Evolutionary conservation across 2,329 filamentous ascomycete species (phyloP).

Genomic region (Xenosphaeropsis pyriputrescens): DNA sequence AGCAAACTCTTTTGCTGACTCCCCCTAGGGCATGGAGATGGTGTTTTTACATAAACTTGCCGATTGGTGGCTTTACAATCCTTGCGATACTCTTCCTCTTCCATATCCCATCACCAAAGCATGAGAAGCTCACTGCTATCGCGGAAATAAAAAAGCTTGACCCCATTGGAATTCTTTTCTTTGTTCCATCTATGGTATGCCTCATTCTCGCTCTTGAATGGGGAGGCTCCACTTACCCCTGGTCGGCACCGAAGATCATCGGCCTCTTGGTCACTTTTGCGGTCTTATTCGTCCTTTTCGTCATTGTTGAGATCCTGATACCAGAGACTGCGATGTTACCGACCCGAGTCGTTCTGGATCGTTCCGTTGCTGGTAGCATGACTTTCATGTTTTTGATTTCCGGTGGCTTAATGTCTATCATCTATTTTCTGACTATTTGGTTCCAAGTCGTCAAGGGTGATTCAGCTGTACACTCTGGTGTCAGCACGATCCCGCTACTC

Average conservation of each 20-base stretch:
- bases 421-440: conserved; percentile 25
- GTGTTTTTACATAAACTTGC: conserved; percentile 25
- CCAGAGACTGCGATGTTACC: conserved; percentile 22
- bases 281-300: too few species aligned
- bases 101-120: conserved; percentile 20
- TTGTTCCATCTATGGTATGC: conserved; percentile 13
- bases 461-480: conserved; percentile 24
- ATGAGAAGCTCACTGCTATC: conserved; percentile 19
- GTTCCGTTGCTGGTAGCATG: conserved; percentile 15
- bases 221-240: conserved; percentile 18
- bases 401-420: conserved; percentile 16
- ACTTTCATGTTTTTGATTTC: conserved; percentile 18
- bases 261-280: conserved; percentile 16
- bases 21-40: conserved; percentile 25
- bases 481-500: conserved; percentile 17
- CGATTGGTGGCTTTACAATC: conserved; percentile 23
- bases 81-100: conserved; percentile 27
- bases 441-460: conserved; percentile 25
- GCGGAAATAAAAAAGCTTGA: conserved; percentile 20
- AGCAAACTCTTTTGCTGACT: conserved; percentile 17
- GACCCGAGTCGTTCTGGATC: conserved; percentile 17
- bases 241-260: conserved; percentile 18
- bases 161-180: conserved; percentile 15
- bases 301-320: too few species aligned
- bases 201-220: conserved; percentile 20